Evolutionary conservation across 805 yeast species (phyloP).

Genomic region (Vanderwaltozyma polyspora): DNA sequence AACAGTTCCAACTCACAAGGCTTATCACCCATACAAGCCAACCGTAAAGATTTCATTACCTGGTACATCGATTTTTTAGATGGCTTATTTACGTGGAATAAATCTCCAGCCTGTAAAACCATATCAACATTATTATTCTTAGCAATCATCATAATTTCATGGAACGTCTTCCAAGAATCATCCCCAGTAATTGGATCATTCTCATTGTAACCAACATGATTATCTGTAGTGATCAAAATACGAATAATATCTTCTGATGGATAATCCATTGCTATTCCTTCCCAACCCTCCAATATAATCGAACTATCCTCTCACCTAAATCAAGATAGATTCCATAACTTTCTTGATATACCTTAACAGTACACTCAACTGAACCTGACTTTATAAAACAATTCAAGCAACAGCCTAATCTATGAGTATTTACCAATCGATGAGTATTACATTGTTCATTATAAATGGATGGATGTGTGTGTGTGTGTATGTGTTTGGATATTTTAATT

Average conservation of each 20-base stretch:
- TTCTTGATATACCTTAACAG: no score
- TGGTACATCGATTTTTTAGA: slow-evolving; percentile 76
- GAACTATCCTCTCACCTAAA: no score
- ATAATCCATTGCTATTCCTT: slow-evolving; percentile 11
- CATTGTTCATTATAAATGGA: no score
- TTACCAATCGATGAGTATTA: no score
- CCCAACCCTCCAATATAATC: no score
- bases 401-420: no score
- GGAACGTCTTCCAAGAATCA: slow-evolving; percentile 80
- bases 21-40: slow-evolving; percentile 69
- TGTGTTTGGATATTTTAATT: no score
- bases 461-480: no score
- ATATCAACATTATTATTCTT: slow-evolving; percentile 65
- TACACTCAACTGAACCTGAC: no score
- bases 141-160: slow-evolving; percentile 71
- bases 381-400: no score
- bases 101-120: slow-evolving; percentile 85
- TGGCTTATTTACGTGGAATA: slow-evolving; percentile 86
- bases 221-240: slow-evolving; percentile 81
- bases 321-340: no score
- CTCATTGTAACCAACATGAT: slow-evolving; percentile 91
- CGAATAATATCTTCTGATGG: slow-evolving; percentile 50
- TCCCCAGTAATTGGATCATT: slow-evolving; percentile 82
- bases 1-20: slow-evolving; percentile 79
- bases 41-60: slow-evolving; percentile 60